phyloP scores from a whole-genome alignment of 1,284 basidiomycete species.

The Lentinula novae-zelandiae region DNA sequence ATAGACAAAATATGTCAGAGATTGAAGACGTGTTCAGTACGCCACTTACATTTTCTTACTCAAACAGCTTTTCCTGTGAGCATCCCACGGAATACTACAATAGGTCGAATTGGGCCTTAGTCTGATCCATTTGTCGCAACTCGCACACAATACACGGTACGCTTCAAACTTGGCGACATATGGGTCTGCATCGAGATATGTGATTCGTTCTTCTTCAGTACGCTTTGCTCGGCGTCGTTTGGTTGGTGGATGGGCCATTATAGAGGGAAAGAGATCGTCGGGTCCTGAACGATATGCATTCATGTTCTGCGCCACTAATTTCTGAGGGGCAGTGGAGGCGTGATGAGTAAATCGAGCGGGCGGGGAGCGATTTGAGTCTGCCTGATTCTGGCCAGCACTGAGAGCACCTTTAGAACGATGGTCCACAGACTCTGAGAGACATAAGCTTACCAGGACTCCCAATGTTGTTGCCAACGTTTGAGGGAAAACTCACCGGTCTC shows the following conservation, averaged over 20 bases:
- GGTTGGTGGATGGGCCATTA: slow-evolving; percentile 40
- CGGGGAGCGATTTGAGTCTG: neutral
- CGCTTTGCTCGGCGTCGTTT: slow-evolving; percentile 72
- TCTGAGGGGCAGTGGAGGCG: neutral
- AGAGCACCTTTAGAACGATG: neutral
- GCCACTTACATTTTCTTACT: slow-evolving; percentile 43
- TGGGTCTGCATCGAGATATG: slow-evolving; percentile 68
- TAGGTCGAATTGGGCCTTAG: slow-evolving; percentile 78
- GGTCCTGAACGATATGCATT: neutral
- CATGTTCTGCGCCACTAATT: neutral
- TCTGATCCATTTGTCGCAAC: slow-evolving; percentile 79
- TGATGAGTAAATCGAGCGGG: neutral
- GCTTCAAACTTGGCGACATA: slow-evolving; percentile 76
- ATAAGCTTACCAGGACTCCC: slow-evolving; percentile 1
- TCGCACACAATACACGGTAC: slow-evolving; percentile 71
- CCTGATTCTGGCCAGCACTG: neutral
- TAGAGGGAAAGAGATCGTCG: slow-evolving; percentile 21
- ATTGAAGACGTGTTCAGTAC: slow-evolving; percentile 1
- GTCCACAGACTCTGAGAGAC: neutral
- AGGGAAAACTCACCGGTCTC: slow-evolving; percentile 1
- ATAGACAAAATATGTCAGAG: neutral
- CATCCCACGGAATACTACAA: slow-evolving; percentile 83
- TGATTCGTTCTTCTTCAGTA: slow-evolving; percentile 74
- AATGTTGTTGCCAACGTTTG: slow-evolving; percentile 2
- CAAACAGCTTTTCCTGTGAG: slow-evolving; percentile 71